phyloP scores from a whole-genome alignment of 805 yeast species.

The Lipomyces kockii region DNA sequence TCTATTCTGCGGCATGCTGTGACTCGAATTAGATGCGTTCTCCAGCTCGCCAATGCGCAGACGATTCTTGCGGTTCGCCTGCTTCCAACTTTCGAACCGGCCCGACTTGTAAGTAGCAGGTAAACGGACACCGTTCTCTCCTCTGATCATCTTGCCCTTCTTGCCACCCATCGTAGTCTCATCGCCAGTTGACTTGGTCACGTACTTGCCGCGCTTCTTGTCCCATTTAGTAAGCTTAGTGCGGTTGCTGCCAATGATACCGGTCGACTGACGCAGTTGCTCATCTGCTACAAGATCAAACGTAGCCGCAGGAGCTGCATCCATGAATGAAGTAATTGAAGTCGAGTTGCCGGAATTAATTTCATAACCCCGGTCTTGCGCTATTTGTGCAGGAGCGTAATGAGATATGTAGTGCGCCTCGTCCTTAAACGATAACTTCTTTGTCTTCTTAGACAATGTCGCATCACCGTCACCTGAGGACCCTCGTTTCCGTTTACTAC shows the following conservation, averaged over 20 bases:
- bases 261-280: slow-evolving; percentile 20
- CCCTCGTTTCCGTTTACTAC: slow-evolving; percentile 27
- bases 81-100: slow-evolving; percentile 88
- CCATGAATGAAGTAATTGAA: slow-evolving; percentile 64
- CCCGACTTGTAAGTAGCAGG: slow-evolving; percentile 94
- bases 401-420: slow-evolving; percentile 82
- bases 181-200: slow-evolving; percentile 25
- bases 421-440: slow-evolving; percentile 67
- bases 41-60: slow-evolving; percentile 45
- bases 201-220: slow-evolving; percentile 57
- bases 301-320: slow-evolving; percentile 82
- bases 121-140: slow-evolving; percentile 90
- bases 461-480: neutral
- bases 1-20: slow-evolving; percentile 13
- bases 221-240: slow-evolving; percentile 52
- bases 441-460: slow-evolving; percentile 39
- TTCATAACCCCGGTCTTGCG: slow-evolving; percentile 79
- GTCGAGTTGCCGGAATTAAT: slow-evolving; percentile 40
- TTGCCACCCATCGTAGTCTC: slow-evolving; percentile 34
- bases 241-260: slow-evolving; percentile 33
- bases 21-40: slow-evolving; percentile 41
- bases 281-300: slow-evolving; percentile 84
- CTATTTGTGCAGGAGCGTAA: slow-evolving; percentile 77
- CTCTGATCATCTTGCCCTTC: slow-evolving; percentile 72
- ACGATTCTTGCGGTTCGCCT: slow-evolving; percentile 38